A percentile compares a stretch with the other conserved stretches of the same genome.
phyloP scores from a whole-genome alignment of 192 early-diverging fungal species.

The Spizellomyces sp. region DNA sequence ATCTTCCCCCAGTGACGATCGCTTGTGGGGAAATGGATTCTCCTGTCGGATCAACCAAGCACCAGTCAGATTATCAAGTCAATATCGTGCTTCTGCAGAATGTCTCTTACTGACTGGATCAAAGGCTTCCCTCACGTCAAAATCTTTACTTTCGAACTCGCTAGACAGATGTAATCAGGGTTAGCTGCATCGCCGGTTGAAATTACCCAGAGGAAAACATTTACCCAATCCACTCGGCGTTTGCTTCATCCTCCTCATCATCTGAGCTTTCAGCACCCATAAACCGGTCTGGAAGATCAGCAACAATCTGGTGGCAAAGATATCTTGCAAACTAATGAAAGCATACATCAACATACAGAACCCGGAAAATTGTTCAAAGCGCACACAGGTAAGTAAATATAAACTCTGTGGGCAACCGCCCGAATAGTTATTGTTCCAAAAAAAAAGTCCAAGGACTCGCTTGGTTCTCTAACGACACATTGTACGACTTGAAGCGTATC shows the following conservation, averaged over 20 bases:
- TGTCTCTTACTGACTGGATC: neutral
- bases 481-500: too few relatives aligned
- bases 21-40: conserved; percentile 42
- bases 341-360: too few relatives aligned
- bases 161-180: conserved; percentile 15
- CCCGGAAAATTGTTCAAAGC: too few relatives aligned
- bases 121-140: conserved; percentile 39
- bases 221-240: conserved; percentile 55
- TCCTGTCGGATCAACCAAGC: neutral
- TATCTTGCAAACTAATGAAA: conserved; percentile 65
- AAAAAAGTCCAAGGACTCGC: too few relatives aligned
- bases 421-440: too few relatives aligned
- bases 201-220: conserved; percentile 17
- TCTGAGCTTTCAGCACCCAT: conserved; percentile 53
- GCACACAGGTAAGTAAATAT: too few relatives aligned
- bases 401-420: too few relatives aligned
- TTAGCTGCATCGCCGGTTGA: neutral
- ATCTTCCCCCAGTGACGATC: conserved; percentile 28
- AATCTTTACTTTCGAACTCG: conserved; percentile 44
- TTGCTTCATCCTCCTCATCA: conserved; percentile 61
- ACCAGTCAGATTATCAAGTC: neutral
- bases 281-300: conserved; percentile 71
- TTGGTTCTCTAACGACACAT: too few relatives aligned
- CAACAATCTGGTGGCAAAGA: conserved; percentile 70
- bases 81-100: neutral